Conservation (phyloP, 2,329 filamentous ascomycete species). For the Mollisiaceae sp. region DNA sequence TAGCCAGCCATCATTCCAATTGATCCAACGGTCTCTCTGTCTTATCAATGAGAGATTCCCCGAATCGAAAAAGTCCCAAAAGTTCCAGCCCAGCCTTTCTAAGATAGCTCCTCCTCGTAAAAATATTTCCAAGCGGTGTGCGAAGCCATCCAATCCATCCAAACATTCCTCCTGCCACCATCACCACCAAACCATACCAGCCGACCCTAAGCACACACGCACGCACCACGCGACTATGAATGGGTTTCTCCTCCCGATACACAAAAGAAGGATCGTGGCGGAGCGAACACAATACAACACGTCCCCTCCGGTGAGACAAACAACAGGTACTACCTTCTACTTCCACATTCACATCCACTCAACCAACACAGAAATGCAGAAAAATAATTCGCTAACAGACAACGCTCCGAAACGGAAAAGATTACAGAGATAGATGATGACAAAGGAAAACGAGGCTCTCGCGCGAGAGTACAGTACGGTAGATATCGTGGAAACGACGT, state of each 20-base stretch:
- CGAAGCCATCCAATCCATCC: background rate
- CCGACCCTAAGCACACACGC: too few relatives aligned
- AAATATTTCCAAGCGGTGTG: background rate
- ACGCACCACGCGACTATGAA: background rate
- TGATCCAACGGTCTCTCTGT: constrained; percentile 2
- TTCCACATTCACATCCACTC: background rate
- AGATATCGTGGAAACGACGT: constrained; percentile 15
- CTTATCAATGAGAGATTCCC: background rate
- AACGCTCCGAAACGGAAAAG: constrained; percentile 1
- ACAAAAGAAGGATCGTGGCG: background rate
- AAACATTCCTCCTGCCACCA: background rate
- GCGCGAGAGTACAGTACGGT: too few relatives aligned
- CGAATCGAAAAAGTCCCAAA: background rate
- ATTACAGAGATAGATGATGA: background rate
- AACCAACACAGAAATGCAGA: background rate
- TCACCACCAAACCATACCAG: background rate
- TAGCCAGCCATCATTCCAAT: background rate
- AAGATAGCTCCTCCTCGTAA: background rate
- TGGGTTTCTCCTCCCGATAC: constrained; percentile 1
- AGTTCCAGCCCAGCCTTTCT: constrained; percentile 8
- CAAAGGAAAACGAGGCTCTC: background rate
- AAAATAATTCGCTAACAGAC: constrained; percentile 7
- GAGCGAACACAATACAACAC: background rate
- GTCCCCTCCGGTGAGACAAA: background rate
- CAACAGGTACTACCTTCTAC: background rate